These are phyloP conservation scores for Quercus ilex DNA, from an alignment of 306 rosid genomes.

Conservation along the genomic window DNA sequence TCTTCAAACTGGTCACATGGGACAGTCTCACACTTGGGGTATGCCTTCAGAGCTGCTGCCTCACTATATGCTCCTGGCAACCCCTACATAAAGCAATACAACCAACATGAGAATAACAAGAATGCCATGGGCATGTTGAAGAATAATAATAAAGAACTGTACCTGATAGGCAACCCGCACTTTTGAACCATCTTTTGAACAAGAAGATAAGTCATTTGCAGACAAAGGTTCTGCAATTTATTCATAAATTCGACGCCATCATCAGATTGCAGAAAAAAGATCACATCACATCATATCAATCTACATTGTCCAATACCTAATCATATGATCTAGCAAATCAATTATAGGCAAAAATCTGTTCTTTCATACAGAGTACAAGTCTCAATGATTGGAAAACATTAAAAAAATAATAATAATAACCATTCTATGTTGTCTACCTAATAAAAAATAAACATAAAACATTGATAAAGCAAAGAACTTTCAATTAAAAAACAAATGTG, in stretches of 20 bases:
- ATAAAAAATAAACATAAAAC: conserved; percentile 1
- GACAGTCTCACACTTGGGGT: conserved; percentile 82
- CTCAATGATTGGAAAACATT: not conserved
- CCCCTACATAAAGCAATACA: conserved; percentile 48
- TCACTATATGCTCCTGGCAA: conserved; percentile 84
- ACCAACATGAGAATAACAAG: conserved; percentile 21
- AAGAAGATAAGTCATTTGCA: conserved; percentile 36
- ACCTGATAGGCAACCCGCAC: conserved; percentile 93
- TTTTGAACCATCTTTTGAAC: conserved; percentile 54
- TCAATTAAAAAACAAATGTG: not conserved
- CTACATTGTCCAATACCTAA: conserved; percentile 10
- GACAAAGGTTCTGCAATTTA: conserved; percentile 72
- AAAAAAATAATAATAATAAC: not conserved
- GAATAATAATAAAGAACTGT: conserved; percentile 17
- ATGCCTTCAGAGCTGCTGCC: conserved; percentile 83
- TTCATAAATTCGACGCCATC: conserved; percentile 14
- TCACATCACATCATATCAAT: not conserved
- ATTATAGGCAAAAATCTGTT: not conserved
- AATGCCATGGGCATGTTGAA: conserved; percentile 10
- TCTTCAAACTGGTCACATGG: conserved; percentile 86
- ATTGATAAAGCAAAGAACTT: not conserved
- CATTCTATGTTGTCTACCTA: not conserved
- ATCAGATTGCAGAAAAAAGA: conserved; percentile 7
- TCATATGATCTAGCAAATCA: not conserved
- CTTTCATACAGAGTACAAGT: not conserved